Base-by-base conservation (phyloP, 306 rosid genomes). In the Dicorynia guianensis region DNA sequence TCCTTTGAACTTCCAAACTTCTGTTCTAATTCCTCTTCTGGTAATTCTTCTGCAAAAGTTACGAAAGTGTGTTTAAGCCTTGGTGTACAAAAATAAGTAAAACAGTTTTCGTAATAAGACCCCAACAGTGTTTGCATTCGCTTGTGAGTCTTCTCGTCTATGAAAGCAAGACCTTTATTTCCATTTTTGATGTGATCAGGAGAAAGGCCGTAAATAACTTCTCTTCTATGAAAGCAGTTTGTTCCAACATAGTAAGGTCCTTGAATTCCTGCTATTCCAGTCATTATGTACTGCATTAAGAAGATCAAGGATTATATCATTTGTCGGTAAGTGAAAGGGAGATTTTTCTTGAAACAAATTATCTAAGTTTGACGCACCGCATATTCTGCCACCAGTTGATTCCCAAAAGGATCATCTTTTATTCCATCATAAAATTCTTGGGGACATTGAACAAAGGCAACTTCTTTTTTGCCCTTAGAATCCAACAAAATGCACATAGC, bases 341-440 rank as follows among this genome's bases (percentile, higher is more conserved):
- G 4, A 5, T 40, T 40, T 8, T 40, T 5, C 6, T 5, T 5
- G 4, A 5, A 40, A 40, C n/a, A 3, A 8, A 1, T 5, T 0
- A 40, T 40, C 6, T 40, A 40, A 40, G 4, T 40, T 5, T 40
- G 10, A 40, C 4, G 6, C n/a, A 86, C 88, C 62, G 71, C 59
- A 30, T 20, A 12, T 0, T 4, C 3, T 17, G 19, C 20, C 17
- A 42, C 60, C 66, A 54, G 0, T n/a, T 76, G 71, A 69, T 72
- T 86, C 6, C 79, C 88, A 57, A 49, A 75, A 2, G 90, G 88
- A 43, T 83, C 90, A 40, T 86, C 84, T 63, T 86, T 78, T 39
- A 71, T 55, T 44, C 39, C 72, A 50, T 76, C 50, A 35, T 81
- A 78, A 68, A 78, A 75, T 47, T 5, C 35, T 48, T 83, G 88